Evolutionary conservation across 441 rosid species (phyloP).

Genomic region (Corymbia calophylla): DNA sequence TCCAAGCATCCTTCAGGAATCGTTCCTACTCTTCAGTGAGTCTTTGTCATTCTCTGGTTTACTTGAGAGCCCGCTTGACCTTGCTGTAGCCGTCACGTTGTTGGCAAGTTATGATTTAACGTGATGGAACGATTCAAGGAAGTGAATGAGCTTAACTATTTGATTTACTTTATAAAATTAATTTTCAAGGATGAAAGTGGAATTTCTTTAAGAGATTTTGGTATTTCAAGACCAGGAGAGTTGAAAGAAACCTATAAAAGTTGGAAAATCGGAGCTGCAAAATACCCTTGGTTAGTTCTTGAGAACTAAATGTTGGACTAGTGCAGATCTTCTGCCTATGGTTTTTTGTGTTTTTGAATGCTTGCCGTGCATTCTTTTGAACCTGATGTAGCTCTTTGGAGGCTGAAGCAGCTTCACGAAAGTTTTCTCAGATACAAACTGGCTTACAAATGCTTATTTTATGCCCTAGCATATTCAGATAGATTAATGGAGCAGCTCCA

Average conservation of each 20-base stretch:
- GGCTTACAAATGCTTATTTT: neutral
- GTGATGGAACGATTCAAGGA: neutral
- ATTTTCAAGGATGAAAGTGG: neutral
- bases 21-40: constrained; percentile 12
- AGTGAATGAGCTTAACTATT: neutral
- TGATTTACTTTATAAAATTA: neutral
- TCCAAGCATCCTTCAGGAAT: constrained; percentile 11
- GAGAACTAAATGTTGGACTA: neutral
- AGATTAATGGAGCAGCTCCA: neutral
- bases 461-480: neutral
- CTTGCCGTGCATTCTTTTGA: neutral
- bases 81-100: neutral
- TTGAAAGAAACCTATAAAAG: neutral
- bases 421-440: neutral
- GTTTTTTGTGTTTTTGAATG: neutral
- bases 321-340: neutral
- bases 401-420: neutral
- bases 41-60: neutral
- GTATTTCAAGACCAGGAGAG: neutral
- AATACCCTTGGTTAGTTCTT: neutral
- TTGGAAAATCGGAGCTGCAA: neutral
- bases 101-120: neutral
- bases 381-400: neutral
- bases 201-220: neutral
- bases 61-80: neutral